A percentile compares a stretch with the other conserved stretches of the same genome.
These are phyloP conservation scores for Corymbia maculata DNA, from an alignment of 345 rosid species.

Conservation along the genomic window DNA sequence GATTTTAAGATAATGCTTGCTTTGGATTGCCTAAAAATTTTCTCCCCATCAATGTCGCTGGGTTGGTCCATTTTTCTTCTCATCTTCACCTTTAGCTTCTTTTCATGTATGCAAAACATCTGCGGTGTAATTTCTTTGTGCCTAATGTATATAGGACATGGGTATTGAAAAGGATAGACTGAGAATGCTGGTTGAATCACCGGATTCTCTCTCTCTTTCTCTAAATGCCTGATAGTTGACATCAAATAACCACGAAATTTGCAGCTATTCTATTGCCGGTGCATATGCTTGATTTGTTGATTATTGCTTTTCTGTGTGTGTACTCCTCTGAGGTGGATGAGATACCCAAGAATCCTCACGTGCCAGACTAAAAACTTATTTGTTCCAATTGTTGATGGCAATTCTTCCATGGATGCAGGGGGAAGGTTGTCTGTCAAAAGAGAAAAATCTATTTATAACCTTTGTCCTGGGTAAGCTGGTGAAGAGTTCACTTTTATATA, in stretches of 20 bases:
- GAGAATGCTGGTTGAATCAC: background rate
- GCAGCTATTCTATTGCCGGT: background rate
- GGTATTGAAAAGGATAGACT: background rate
- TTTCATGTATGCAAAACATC: background rate
- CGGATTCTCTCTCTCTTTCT: background rate
- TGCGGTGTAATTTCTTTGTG: background rate
- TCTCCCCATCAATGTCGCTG: background rate
- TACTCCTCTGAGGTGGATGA: background rate
- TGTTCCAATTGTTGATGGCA: background rate
- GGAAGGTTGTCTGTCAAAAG: slow-evolving; percentile 15
- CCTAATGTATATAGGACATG: background rate
- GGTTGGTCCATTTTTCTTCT: background rate
- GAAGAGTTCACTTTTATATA: background rate
- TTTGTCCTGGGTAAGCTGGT: slow-evolving; percentile 60
- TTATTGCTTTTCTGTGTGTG: background rate
- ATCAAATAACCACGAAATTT: background rate
- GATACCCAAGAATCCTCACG: background rate
- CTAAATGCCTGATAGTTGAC: background rate
- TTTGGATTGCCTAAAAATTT: background rate
- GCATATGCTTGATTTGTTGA: background rate
- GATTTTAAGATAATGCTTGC: background rate
- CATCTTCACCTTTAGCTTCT: background rate
- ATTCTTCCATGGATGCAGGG: slow-evolving; percentile 25
- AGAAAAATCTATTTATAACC: slow-evolving; percentile 53
- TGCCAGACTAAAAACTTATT: background rate